Evolutionary conservation across 2,329 filamentous ascomycete species (phyloP).

Genomic region (Alternaria novae-zelandiae): DNA sequence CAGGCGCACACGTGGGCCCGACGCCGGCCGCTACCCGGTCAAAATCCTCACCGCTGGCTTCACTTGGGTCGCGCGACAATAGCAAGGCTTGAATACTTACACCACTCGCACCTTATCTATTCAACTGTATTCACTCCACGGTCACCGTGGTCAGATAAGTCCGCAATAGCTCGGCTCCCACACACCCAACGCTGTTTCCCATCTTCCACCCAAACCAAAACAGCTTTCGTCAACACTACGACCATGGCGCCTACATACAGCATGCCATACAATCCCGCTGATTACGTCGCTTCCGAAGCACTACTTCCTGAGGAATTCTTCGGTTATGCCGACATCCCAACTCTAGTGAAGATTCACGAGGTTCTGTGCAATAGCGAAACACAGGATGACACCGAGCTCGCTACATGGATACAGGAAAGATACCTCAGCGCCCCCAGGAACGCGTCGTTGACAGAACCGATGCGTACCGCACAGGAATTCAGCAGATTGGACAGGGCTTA

Average conservation of each 20-base stretch:
- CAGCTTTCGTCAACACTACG: background rate
- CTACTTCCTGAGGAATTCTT: slow-evolving; percentile 22
- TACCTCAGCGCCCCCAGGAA: slow-evolving; percentile 24
- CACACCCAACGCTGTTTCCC: background rate
- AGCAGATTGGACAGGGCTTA: slow-evolving; percentile 35
- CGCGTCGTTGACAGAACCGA: slow-evolving; percentile 8
- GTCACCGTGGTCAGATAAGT: background rate
- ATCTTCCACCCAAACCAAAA: background rate
- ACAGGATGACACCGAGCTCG: slow-evolving; percentile 27
- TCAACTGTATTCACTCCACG: background rate
- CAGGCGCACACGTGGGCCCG: slow-evolving; percentile 2
- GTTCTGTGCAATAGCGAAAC: slow-evolving; percentile 27
- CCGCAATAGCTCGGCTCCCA: background rate
- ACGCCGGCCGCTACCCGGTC: slow-evolving; percentile 7
- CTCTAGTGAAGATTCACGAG: slow-evolving; percentile 27
- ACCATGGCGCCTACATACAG: slow-evolving; percentile 12
- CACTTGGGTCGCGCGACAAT: slow-evolving; percentile 8
- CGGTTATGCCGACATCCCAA: slow-evolving; percentile 33
- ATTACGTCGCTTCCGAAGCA: slow-evolving; percentile 5
- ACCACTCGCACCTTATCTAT: background rate
- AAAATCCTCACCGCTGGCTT: slow-evolving; percentile 12
- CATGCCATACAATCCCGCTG: slow-evolving; percentile 3
- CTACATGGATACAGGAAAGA: slow-evolving; percentile 30
- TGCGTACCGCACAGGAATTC: slow-evolving; percentile 32
- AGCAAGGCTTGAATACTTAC: background rate